Base-by-base conservation (phyloP, 768 basidiomycete species). In the Mycena belliarum region DNA sequence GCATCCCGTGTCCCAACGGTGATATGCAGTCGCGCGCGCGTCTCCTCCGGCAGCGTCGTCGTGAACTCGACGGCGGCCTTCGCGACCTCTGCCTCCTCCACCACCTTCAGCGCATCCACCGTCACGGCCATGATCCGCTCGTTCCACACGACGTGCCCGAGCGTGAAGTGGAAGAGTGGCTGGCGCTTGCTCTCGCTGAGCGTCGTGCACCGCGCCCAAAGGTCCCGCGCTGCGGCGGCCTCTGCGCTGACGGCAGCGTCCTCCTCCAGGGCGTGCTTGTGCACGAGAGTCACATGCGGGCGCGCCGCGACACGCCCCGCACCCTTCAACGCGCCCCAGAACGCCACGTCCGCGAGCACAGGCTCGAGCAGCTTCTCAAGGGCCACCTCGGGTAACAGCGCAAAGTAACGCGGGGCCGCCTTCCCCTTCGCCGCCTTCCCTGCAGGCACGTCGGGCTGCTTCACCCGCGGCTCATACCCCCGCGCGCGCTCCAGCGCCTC, bases 231-330 rank as follows among this genome's bases (percentile, higher is more conserved):
- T 43, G 38, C 61, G 7, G 20, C 1, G 4, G 20, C 54, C 20
- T 14, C 20, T 9, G 40, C 29, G 12, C 12, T n/a, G n/a, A n/a
- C 41, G 32, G 46, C 40, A 16, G n/a, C 40, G 16, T 41, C 38
- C 14, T 10, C 29, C 46, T 42, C 7, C 50, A 74, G 54, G n/a
- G 71, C 56, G 21, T 85, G 86, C 61, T 70, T 69, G 71, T 99
- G 97, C 28, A 88, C 87, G 57, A 98, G 75, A 2, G 96, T 98
- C 54, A 97, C 79, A 72, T 98, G 97, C 1, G 95, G 93, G 4
- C 80, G 73, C 38, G 70, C 63, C 16, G 81, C 68, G 15, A 96
- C 70, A 24, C 90, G 77, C 6, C 74, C 66, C 0, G 71, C 70
- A 10, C 48, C 40, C 53, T 79, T 75, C 28, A 95, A 66, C 9